Base-by-base conservation (phyloP, 345 rosid genomes). In the Firmiana major region DNA sequence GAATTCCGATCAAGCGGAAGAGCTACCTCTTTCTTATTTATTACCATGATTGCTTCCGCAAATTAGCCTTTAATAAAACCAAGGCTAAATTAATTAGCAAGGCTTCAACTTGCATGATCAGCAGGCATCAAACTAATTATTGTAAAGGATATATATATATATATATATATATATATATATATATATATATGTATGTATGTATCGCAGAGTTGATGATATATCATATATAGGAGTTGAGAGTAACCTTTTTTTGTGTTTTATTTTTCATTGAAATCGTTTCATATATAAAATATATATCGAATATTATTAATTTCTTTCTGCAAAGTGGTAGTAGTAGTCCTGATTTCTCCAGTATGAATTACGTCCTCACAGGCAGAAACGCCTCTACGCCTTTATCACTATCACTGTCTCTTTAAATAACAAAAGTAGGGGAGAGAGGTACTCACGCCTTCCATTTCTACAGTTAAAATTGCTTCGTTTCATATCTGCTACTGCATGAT, bases 391-490 rank as follows among this genome's bases (percentile, higher is more conserved):
- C 75, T 71, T 71, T 71, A 71, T 71, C 62, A 71, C 46, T 51
- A 71, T 71, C 75, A 31, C 62, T 17, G 51, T 71, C 62, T 71
- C 62, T 51, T 71, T 51, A 51, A 71, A 51, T 71, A 71, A 71
- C 62, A 71, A 71, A 71, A 51, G 46, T 71, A 31, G 43, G 75
- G 59, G 75, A 71, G 60, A 53, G 46, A 58, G 53, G 28, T 73
- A 59, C 67, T 67, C 83, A 78, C 79, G 78, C 84, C 83, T 72
- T 78, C 71, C 65, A 57, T 46, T 65, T 77, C 84, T 63, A 85
- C 84, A 79, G 86, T 76, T 83, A 74, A 73, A 79, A 40, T 80
- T 83, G 79, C 79, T 81, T 81, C 83, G 71, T 67, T 68, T 46
- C 79, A 79, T 71, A 71, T 71, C 62, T 71, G 62, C 34, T 31